Percentiles rank a stretch among this genome's conserved stretches.
Conservation (phyloP, 2,329 filamentous ascomycete species). For the Colletotrichum trifolii region DNA sequence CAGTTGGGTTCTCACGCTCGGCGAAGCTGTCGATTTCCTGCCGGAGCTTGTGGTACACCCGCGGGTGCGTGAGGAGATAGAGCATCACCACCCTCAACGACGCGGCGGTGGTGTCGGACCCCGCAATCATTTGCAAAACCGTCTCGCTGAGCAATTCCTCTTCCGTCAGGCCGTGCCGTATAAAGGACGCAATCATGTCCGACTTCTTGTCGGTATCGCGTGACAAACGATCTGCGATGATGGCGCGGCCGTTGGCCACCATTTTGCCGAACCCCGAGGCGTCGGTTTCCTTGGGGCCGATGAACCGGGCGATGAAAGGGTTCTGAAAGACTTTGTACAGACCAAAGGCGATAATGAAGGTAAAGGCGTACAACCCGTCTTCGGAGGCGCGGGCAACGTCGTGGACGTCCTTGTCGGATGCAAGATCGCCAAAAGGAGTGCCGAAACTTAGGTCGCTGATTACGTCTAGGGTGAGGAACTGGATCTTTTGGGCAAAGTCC, state of each 20-base stretch:
- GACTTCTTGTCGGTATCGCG: conserved; percentile 27
- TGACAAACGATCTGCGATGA: conserved; percentile 17
- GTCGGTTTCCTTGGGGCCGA: conserved; percentile 36
- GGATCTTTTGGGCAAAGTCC: conserved; percentile 59
- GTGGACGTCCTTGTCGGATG: conserved; percentile 57
- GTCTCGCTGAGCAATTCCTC: conserved; percentile 46
- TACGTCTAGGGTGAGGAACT: conserved; percentile 65
- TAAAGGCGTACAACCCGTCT: conserved; percentile 40
- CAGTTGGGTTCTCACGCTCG: neutral
- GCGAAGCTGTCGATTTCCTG: conserved; percentile 56
- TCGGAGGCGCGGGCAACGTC: conserved; percentile 58
- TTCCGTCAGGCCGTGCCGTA: conserved; percentile 51
- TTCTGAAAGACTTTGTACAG: conserved; percentile 29
- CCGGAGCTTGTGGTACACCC: conserved; percentile 57
- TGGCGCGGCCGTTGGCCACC: conserved; percentile 38
- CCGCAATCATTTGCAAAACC: conserved; percentile 44
- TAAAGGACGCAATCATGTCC: conserved; percentile 48
- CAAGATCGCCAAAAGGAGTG: conserved; percentile 58
- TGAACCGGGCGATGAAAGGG: conserved; percentile 20
- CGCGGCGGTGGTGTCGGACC: conserved; percentile 49
- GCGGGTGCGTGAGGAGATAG: conserved; percentile 61
- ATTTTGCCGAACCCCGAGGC: conserved; percentile 32
- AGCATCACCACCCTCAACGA: conserved; percentile 59
- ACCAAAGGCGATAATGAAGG: conserved; percentile 26
- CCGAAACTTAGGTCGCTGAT: conserved; percentile 65